phyloP scores from a whole-genome alignment of 116 monocot genomes.

The Dioscorea cayenensis region DNA sequence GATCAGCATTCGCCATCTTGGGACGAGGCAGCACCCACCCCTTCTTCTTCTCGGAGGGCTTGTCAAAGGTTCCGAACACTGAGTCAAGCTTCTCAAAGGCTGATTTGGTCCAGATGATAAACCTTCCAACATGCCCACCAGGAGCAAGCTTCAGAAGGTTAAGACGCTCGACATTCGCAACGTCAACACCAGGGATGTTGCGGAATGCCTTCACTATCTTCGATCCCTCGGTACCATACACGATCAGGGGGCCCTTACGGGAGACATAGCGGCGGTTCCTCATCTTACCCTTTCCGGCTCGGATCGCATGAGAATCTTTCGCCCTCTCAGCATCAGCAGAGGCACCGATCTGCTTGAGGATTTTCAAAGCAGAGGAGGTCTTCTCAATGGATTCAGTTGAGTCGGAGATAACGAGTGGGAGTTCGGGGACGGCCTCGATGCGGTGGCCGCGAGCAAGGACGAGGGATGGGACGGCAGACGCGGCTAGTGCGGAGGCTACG shows the following conservation, averaged over 20 bases:
- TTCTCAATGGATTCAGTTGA: slow-evolving; percentile 72
- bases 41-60: slow-evolving; percentile 63
- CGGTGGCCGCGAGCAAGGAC: slow-evolving; percentile 81
- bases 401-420: slow-evolving; percentile 75
- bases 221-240: slow-evolving; percentile 81
- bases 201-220: slow-evolving; percentile 85
- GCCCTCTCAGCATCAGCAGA: slow-evolving; percentile 73
- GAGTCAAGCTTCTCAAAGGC: slow-evolving; percentile 85
- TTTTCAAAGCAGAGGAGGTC: slow-evolving; percentile 62
- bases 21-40: slow-evolving; percentile 74
- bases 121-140: slow-evolving; percentile 77
- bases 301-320: slow-evolving; percentile 51
- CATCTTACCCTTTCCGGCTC: slow-evolving; percentile 76
- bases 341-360: slow-evolving; percentile 73
- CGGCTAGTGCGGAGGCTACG: slow-evolving; percentile 63
- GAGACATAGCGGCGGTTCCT: slow-evolving; percentile 66
- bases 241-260: slow-evolving; percentile 71
- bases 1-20: slow-evolving; percentile 78
- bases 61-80: slow-evolving; percentile 78
- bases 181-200: slow-evolving; percentile 81
- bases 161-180: slow-evolving; percentile 78
- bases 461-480: slow-evolving; percentile 68
- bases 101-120: slow-evolving; percentile 84
- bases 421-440: slow-evolving; percentile 61
- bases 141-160: slow-evolving; percentile 80